Base-by-base conservation (phyloP, 2,329 filamentous ascomycete genomes). In the Coniochaeta prunicola region DNA sequence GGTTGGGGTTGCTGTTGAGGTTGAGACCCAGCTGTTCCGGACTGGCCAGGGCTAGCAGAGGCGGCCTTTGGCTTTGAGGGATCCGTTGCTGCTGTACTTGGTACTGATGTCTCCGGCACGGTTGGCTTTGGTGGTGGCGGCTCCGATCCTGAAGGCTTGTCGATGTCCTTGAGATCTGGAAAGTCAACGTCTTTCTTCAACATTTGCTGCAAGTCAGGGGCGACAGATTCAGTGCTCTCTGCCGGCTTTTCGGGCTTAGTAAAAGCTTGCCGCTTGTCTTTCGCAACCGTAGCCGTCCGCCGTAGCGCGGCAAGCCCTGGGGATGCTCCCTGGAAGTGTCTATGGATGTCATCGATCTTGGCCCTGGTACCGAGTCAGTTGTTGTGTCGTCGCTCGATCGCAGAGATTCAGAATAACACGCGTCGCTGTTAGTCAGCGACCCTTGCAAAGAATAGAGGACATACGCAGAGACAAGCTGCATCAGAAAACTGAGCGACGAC, bases 341-440 rank as follows among this genome's bases (percentile, higher is more conserved):
- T 28, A 24, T 56, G 53, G n/a, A 56, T 56, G 30, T 56, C 53
- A 38, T 56, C 30, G n/a, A 56, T 36, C 33, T 56, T 56, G 33
- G 53, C 53, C 33, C 53, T 56, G 31, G 30, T 28, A 4, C 9
- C 12, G 42, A 6, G 42, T 48, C 33, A 36, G 33, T 15, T 12
- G n/a, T 38, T 48, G 24, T 8, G 8, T 19, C 13, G 19, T 21
- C 15, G 19, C 42, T 13, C n/a, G n/a, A n/a, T 9, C 3, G 19
- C 31, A 9, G 7, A 21, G 12, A 15, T 36, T 15, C 17, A 8
- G 6, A 9, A 36, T 36, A 15, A 36, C 33, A n/a, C n/a, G n/a
- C n/a, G n/a, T n/a, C n/a, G n/a, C n/a, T n/a, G n/a, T n/a, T n/a
- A n/a, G n/a, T n/a, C n/a, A n/a, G n/a, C n/a, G n/a, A n/a, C n/a